Evolutionary conservation across 2,329 filamentous ascomycete species (phyloP).

Genomic region (Arthrinium puccinioides): DNA sequence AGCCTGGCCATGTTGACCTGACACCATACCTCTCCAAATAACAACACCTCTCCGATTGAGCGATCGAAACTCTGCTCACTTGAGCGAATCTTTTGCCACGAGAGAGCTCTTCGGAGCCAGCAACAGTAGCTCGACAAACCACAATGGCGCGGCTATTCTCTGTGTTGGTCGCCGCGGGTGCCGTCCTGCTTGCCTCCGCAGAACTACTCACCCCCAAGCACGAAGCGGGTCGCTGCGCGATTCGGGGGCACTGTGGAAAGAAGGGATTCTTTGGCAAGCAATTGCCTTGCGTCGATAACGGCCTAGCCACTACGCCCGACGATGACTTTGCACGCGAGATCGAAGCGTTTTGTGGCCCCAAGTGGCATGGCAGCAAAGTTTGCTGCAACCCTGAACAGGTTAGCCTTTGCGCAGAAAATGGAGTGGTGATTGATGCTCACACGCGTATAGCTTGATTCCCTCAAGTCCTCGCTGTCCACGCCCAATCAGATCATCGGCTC

Average conservation of each 20-base stretch:
- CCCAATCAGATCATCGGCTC: constrained; percentile 85
- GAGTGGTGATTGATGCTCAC: constrained; percentile 37
- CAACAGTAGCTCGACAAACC: too few species aligned
- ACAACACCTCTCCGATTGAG: too few species aligned
- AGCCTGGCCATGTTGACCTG: too few species aligned
- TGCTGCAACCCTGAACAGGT: constrained; percentile 82
- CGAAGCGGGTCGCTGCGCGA: constrained; percentile 81
- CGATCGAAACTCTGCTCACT: too few species aligned
- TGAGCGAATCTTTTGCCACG: too few species aligned
- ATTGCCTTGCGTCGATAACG: constrained; percentile 90
- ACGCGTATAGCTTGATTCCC: constrained; percentile 69
- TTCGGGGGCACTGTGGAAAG: constrained; percentile 86
- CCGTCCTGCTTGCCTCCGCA: too few species aligned
- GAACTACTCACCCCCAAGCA: constrained; percentile 53
- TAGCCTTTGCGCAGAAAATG: too few species aligned
- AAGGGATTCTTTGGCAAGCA: constrained; percentile 84
- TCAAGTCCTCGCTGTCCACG: constrained; percentile 78
- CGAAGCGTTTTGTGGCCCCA: constrained; percentile 75
- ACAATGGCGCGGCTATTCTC: too few species aligned
- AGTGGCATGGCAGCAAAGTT: constrained; percentile 77
- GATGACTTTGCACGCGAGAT: constrained; percentile 67
- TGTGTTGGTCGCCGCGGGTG: too few species aligned
- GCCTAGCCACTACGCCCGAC: constrained; percentile 66
- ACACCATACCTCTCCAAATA: too few species aligned
- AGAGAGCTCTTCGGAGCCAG: too few species aligned